Base-by-base conservation (phyloP, 176 grass and related monocot species). In the Oryza brachyantha region DNA sequence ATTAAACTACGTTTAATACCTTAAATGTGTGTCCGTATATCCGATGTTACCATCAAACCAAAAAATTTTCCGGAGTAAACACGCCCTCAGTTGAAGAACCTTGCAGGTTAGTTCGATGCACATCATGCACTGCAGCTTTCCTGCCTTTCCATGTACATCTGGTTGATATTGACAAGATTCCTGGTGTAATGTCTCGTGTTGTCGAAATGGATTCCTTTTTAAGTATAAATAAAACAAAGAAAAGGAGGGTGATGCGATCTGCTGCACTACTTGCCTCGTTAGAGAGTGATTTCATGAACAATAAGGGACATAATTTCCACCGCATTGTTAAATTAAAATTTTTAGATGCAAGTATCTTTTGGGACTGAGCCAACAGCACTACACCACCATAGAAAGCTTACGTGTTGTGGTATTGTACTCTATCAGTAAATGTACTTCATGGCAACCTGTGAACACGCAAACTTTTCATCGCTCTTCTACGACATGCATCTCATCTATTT, bases 31-130 rank as follows among this genome's bases (percentile, higher is more conserved):
- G n/a, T n/a, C n/a, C n/a, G n/a, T n/a, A n/a, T n/a, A n/a, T n/a
- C n/a, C n/a, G n/a, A n/a, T n/a, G n/a, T n/a, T n/a, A n/a, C n/a
- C n/a, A n/a, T n/a, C n/a, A n/a, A n/a, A n/a, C n/a, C n/a, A n/a
- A n/a, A n/a, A n/a, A n/a, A n/a, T n/a, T n/a, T n/a, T n/a, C n/a
- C n/a, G n/a, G n/a, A n/a, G n/a, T n/a, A n/a, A n/a, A n/a, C n/a
- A n/a, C n/a, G n/a, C n/a, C n/a, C n/a, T n/a, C n/a, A 79, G 27
- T 83, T 90, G 46, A 77, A 86, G 74, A 72, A 83, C 68, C 42
- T 91, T 45, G 37, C 67, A 32, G 7, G 91, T 61, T n/a, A n/a
- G n/a, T 91, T 84, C 19, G 79, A n/a, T n/a, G n/a, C n/a, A n/a
- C n/a, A n/a, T 80, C 29, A 82, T 79, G 61, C 36, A 39, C 40